Conservation (phyloP, 495 filamentous ascomycete genomes). For the Talaromyces wortmannii region DNA sequence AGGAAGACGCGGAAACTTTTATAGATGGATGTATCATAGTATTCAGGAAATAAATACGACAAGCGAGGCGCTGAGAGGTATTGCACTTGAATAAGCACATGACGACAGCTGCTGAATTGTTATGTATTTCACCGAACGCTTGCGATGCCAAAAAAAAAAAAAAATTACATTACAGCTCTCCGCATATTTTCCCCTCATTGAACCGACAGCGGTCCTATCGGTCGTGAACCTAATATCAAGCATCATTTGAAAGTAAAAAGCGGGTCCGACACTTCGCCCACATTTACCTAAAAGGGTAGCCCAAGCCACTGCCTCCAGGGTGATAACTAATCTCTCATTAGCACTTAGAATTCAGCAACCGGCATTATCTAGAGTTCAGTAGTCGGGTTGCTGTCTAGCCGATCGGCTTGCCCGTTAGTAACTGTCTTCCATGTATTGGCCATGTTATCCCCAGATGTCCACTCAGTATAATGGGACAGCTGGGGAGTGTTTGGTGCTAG, state of each 20-base stretch:
- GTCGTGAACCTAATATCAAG: not conserved
- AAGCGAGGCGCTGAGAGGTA: not conserved
- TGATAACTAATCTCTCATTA: not conserved
- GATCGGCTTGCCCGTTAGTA: not conserved
- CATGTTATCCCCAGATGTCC: not conserved
- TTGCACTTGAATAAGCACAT: not conserved
- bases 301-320: not conserved
- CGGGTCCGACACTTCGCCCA: not conserved
- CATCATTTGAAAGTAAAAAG: too few relatives aligned
- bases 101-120: not conserved
- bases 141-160: not conserved
- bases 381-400: not conserved
- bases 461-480: not conserved
- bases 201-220: not conserved
- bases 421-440: not conserved
- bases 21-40: not conserved
- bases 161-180: not conserved
- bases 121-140: not conserved
- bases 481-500: not conserved
- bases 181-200: not conserved
- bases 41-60: not conserved
- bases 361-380: not conserved
- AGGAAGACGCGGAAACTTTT: not conserved
- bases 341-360: not conserved
- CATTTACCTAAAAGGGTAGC: not conserved